Percentiles rank a stretch among this genome's conserved stretches.
Evolutionary conservation across 495 filamentous ascomycete genomes (phyloP).

Genomic region (Penicillium angulare): DNA sequence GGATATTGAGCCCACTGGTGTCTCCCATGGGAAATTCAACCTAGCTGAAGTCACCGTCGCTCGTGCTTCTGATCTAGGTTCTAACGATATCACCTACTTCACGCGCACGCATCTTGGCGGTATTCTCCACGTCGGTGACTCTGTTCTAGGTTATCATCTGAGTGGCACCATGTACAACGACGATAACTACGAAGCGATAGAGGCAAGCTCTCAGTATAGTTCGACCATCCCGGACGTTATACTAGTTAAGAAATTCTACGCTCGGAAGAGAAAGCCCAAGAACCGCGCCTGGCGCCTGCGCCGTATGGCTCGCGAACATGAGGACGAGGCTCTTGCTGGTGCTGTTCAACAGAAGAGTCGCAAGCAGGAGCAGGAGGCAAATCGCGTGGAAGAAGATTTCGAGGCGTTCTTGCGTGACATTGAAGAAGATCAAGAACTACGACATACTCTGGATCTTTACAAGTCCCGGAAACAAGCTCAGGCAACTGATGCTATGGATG

Average conservation of each 20-base stretch:
- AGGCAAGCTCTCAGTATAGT: slow-evolving; percentile 64
- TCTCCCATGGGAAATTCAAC: slow-evolving; percentile 73
- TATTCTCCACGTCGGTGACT: slow-evolving; percentile 85
- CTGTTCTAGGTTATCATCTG: slow-evolving; percentile 86
- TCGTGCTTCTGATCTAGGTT: slow-evolving; percentile 82
- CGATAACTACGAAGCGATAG: slow-evolving; percentile 72
- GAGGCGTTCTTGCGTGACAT: slow-evolving; percentile 97
- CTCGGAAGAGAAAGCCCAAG: slow-evolving; percentile 82
- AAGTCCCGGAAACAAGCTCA: slow-evolving; percentile 55
- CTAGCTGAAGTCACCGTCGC: slow-evolving; percentile 86
- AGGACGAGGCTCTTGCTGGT: slow-evolving; percentile 55
- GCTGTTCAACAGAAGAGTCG: slow-evolving; percentile 35
- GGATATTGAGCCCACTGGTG: slow-evolving; percentile 82
- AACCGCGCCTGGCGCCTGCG: slow-evolving; percentile 86
- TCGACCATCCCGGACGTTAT: slow-evolving; percentile 86
- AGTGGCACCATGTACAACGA: slow-evolving; percentile 91
- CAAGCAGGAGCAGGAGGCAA: slow-evolving; percentile 69
- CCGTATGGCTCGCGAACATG: slow-evolving; percentile 88
- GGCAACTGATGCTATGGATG: slow-evolving; percentile 61
- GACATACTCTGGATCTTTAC: slow-evolving; percentile 80
- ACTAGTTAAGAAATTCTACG: slow-evolving; percentile 94
- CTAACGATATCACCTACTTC: slow-evolving; percentile 82
- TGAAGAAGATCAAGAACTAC: slow-evolving; percentile 89
- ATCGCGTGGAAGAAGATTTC: slow-evolving; percentile 83
- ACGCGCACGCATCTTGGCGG: slow-evolving; percentile 85